phyloP scores from a whole-genome alignment of 441 rosid species.

The Arabidopsis hybrid region DNA sequence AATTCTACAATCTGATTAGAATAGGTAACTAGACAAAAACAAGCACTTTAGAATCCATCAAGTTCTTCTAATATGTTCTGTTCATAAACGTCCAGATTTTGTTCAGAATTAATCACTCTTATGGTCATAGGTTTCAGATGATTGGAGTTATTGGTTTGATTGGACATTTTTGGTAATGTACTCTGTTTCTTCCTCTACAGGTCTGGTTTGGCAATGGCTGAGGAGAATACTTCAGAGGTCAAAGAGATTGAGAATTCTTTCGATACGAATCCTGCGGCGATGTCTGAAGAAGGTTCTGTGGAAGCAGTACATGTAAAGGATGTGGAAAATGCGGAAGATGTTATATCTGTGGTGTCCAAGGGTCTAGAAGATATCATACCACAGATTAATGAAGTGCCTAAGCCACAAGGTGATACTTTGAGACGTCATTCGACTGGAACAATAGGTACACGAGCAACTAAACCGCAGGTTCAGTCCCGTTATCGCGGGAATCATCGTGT shows the following conservation, averaged over 20 bases:
- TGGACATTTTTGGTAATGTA: conserved; percentile 7
- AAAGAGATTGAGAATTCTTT: conserved; percentile 34
- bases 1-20: conserved; percentile 29
- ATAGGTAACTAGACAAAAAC: background rate
- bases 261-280: background rate
- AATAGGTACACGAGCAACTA: conserved; percentile 42
- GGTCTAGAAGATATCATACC: conserved; percentile 19
- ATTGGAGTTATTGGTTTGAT: conserved; percentile 2
- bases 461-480: conserved; percentile 45
- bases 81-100: background rate
- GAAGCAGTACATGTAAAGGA: conserved; percentile 4
- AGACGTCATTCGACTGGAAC: conserved; percentile 62
- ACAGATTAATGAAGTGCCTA: conserved; percentile 7
- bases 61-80: background rate
- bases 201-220: conserved; percentile 43
- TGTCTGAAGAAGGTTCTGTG: conserved; percentile 14
- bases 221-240: conserved; percentile 36
- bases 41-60: background rate
- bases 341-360: conserved; percentile 13
- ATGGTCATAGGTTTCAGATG: background rate
- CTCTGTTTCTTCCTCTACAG: conserved; percentile 26
- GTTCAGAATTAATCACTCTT: background rate
- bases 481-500: conserved; percentile 51
- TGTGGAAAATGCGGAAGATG: conserved; percentile 29
- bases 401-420: conserved; percentile 36